A percentile compares a stretch with the other conserved stretches of the same genome.
Conservation (phyloP, 106 monocot species). For the Gastrodia elata region DNA sequence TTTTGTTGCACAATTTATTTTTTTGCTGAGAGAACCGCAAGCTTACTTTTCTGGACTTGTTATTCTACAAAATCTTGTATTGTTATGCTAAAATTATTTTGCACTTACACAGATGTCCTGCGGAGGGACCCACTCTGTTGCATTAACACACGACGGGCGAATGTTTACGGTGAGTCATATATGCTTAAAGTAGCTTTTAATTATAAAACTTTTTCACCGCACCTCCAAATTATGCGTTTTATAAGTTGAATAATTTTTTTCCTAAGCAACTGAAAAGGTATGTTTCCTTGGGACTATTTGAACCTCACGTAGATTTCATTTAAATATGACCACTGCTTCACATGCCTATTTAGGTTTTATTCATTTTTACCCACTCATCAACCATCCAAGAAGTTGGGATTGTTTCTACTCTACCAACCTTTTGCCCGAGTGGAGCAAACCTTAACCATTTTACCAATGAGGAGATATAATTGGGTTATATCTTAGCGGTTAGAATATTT, state of each 20-base stretch:
- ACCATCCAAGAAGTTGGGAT: not conserved
- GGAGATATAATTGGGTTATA: too few relatives aligned
- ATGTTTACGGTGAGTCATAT: slow-evolving; percentile 81
- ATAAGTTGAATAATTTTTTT: not conserved
- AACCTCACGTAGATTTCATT: too few relatives aligned
- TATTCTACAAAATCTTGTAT: not conserved
- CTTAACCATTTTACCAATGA: not conserved
- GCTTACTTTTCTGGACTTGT: not conserved
- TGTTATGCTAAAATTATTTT: slow-evolving; percentile 1
- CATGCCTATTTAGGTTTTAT: too few relatives aligned
- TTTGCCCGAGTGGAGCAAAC: not conserved
- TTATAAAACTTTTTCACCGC: not conserved
- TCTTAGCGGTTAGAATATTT: too few relatives aligned
- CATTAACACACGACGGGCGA: slow-evolving; percentile 74
- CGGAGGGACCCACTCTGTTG: slow-evolving; percentile 97
- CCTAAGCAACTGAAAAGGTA: not conserved
- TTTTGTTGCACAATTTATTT: too few relatives aligned
- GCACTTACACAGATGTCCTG: slow-evolving; percentile 61
- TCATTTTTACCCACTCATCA: too few relatives aligned
- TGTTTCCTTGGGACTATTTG: not conserved
- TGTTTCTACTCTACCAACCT: not conserved
- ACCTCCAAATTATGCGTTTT: not conserved
- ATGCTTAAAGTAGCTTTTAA: not conserved
- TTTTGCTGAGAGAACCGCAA: not conserved
- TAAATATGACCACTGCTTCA: too few relatives aligned